Evolutionary conservation across 768 basidiomycete species (phyloP).

Genomic region (Lanmaoa rubissima): DNA sequence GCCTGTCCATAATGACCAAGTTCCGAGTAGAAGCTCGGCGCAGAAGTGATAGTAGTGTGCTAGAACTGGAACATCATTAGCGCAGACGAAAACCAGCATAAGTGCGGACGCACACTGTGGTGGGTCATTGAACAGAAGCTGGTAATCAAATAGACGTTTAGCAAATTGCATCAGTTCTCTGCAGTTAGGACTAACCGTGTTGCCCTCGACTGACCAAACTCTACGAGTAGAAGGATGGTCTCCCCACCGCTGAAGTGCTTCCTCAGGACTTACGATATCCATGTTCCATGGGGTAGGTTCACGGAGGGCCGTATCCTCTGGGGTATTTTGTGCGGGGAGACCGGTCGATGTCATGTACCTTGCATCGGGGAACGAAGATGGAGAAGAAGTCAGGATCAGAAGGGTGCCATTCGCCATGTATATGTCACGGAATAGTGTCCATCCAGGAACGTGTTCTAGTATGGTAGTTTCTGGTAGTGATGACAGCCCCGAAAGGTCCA

Average conservation of each 20-base stretch:
- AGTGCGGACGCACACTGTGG: conserved; percentile 45
- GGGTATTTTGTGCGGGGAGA: conserved; percentile 51
- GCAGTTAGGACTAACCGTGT: conserved; percentile 51
- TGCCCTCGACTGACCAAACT: conserved; percentile 68
- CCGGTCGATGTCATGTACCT: conserved; percentile 68
- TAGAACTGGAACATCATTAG: conserved; percentile 44
- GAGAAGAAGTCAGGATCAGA: conserved; percentile 57
- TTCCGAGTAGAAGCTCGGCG: conserved; percentile 75
- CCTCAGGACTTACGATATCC: conserved; percentile 54
- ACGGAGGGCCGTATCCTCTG: conserved; percentile 62
- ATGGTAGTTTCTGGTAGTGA: conserved; percentile 53
- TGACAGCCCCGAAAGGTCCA: conserved; percentile 8
- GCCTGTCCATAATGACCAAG: conserved; percentile 73
- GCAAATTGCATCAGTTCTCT: background rate
- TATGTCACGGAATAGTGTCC: conserved; percentile 80
- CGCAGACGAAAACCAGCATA: background rate
- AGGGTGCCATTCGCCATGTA: conserved; percentile 86
- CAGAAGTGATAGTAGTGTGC: conserved; percentile 86
- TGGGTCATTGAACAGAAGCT: conserved; percentile 69
- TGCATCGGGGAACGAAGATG: conserved; percentile 43
- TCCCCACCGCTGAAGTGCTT: conserved; percentile 66
- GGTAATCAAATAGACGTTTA: conserved; percentile 2
- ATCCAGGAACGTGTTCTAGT: conserved; percentile 70
- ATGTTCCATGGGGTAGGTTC: conserved; percentile 67
- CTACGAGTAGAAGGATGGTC: conserved; percentile 42